phyloP scores from a whole-genome alignment of 768 basidiomycete genomes.

The Trametes cubensis region DNA sequence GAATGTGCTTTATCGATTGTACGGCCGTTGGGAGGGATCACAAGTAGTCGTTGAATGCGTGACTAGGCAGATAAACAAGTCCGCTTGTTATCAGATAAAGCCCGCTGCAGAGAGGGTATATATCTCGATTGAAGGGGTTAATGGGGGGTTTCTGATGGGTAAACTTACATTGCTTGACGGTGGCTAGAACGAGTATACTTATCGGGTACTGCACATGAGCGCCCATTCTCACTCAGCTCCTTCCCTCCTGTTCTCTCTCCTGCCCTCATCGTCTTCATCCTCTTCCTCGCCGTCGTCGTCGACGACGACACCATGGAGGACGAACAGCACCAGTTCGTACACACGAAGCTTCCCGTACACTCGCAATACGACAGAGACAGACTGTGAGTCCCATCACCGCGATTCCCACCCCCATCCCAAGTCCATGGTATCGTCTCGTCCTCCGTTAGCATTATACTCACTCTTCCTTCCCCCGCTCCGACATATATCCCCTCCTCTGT shows the following conservation, averaged over 20 bases:
- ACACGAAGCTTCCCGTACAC: conserved; percentile 29
- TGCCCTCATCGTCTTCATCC: conserved; percentile 9
- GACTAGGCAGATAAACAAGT: no score
- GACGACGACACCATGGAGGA: conserved; percentile 27
- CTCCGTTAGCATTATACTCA: conserved; percentile 18
- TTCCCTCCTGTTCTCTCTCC: conserved; percentile 2
- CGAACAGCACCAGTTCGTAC: conserved; percentile 30
- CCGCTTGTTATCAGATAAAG: conserved; percentile 4
- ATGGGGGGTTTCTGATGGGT: conserved; percentile 12
- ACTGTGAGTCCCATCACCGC: conserved; percentile 36
- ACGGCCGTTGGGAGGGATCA: no score
- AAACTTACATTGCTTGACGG: neutral
- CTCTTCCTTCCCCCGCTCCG: conserved; percentile 19
- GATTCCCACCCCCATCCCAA: conserved; percentile 24
- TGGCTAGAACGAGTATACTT: conserved; percentile 4
- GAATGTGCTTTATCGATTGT: no score
- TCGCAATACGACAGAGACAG: conserved; percentile 40
- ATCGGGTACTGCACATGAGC: conserved; percentile 1
- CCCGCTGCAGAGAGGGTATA: neutral
- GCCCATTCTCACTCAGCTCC: conserved; percentile 14
- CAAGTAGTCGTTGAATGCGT: no score
- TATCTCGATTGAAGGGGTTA: conserved; percentile 9
- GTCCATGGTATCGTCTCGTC: conserved; percentile 25
- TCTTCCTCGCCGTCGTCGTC: conserved; percentile 1
- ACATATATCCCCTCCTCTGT: conserved; percentile 26